Conservation (phyloP, 306 rosid species). For the Cicer judaicum region DNA sequence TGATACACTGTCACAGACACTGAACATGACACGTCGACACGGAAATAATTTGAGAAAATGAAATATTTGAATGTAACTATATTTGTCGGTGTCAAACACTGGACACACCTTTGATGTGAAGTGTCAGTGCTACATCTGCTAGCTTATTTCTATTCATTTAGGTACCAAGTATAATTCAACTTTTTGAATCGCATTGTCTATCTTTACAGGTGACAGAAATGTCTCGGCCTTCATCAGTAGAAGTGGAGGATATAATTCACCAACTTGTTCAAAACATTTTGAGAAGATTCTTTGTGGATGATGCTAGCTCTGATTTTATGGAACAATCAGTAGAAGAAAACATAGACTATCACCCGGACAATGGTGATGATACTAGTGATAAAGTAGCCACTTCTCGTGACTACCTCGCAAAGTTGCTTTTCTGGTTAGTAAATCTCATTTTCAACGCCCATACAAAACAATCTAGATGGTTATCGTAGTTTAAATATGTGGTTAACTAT, state of each 20-base stretch:
- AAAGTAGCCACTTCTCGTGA: constrained; percentile 76
- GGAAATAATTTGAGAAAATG: too few species aligned
- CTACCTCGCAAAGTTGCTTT: constrained; percentile 94
- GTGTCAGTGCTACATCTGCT: neutral
- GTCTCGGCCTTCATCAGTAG: constrained; percentile 78
- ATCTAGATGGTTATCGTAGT: too few species aligned
- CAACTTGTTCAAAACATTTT: constrained; percentile 79
- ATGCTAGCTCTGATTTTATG: constrained; percentile 51
- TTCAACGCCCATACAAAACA: constrained; percentile 13
- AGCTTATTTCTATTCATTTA: constrained; percentile 12
- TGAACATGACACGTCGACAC: too few species aligned
- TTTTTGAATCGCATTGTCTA: constrained; percentile 3
- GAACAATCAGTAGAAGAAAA: constrained; percentile 52
- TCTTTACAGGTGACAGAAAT: constrained; percentile 76
- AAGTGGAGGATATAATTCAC: constrained; percentile 88
- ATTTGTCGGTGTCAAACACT: too few species aligned
- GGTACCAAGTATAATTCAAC: constrained; percentile 10
- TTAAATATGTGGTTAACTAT: too few species aligned
- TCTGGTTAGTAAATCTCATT: constrained; percentile 71
- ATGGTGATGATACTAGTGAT: constrained; percentile 55
- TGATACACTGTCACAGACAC: too few species aligned
- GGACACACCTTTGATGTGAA: too few species aligned
- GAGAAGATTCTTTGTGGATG: constrained; percentile 64
- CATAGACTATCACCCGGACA: constrained; percentile 48
- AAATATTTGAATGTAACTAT: too few species aligned